Percentiles rank a stretch among this genome's conserved stretches.
phyloP scores from a whole-genome alignment of 202 grass and related monocot genomes.

The Zoysia matrella region DNA sequence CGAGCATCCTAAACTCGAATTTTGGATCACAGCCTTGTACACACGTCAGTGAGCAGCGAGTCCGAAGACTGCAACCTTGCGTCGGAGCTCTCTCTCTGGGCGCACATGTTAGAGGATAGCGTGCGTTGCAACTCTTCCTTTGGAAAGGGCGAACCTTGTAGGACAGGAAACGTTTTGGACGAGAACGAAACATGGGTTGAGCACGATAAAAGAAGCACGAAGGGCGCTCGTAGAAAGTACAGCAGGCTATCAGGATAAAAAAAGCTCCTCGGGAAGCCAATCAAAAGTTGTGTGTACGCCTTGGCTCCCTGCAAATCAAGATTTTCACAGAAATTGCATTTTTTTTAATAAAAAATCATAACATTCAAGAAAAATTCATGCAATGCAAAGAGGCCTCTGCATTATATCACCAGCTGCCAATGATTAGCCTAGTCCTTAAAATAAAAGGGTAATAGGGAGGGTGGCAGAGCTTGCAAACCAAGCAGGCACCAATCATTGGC shows the following conservation, averaged over 20 bases:
- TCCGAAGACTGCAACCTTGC: neutral
- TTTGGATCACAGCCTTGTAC: neutral
- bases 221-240: neutral
- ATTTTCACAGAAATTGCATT: too few relatives aligned
- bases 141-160: neutral
- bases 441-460: slow-evolving; percentile 1
- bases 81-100: neutral
- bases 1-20: neutral
- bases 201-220: neutral
- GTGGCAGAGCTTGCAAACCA: slow-evolving; percentile 49
- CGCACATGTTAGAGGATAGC: neutral
- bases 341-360: too few relatives aligned
- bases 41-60: neutral
- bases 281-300: neutral
- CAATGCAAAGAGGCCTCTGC: too few relatives aligned
- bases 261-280: neutral
- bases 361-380: too few relatives aligned
- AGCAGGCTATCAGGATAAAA: too few relatives aligned
- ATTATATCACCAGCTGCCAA: neutral
- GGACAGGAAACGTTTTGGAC: neutral
- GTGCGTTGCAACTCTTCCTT: neutral
- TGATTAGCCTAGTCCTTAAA: slow-evolving; percentile 29
- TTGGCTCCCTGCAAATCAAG: neutral
- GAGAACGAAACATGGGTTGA: neutral
- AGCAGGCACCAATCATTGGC: slow-evolving; percentile 47